Evolutionary conservation across 371 early-diverging fungal genomes (phyloP), one percentile per base, ranked within the genome.

Genomic region (Catenaria anguillulae): DNA sequence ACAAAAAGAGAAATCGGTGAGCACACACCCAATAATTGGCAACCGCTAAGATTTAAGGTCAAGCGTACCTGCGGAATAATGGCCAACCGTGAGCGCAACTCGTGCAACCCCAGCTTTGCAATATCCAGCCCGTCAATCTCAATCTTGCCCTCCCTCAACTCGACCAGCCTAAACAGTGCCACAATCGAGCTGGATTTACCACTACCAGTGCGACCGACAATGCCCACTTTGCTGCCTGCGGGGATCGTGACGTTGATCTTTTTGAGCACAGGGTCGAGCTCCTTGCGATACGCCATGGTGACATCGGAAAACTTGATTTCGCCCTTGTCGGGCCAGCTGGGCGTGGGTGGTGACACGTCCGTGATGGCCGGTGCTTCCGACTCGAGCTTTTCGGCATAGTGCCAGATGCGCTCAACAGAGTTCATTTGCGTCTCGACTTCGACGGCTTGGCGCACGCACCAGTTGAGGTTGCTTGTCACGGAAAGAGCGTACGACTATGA

Each of bases 81-180:
- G n/a, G n/a, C n/a, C n/a, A n/a, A n/a, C n/a, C n/a, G n/a, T n/a
- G n/a, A n/a, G n/a, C 89, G 73, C 64, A 95, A 72, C 67, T 90
- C 88, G 62, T 76, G 75, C 21, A 95, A 72, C 3, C 88, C 87
- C 23, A 95, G 66, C 12, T 73, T 73, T 4, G 84, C 68, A 36
- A 94, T 92, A 68, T 93, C 86, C n/a, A n/a, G n/a, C n/a, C n/a
- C n/a, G n/a, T n/a, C n/a, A n/a, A n/a, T n/a, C n/a, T n/a, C n/a
- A n/a, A n/a, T n/a, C n/a, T n/a, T n/a, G n/a, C n/a, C n/a, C n/a
- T n/a, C n/a, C n/a, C n/a, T n/a, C n/a, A n/a, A 3, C 64, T 97
- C 97, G 40, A 93, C 78, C 56, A 97, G 79, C 56, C 96, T 79
- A 79, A 97, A 97, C 61, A 97, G 71, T n/a, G 87, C 82, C 60